These are phyloP conservation scores for Erythrobasidium hasegawianum DNA, from an alignment of 1,284 basidiomycete species.

Conservation along the genomic window DNA sequence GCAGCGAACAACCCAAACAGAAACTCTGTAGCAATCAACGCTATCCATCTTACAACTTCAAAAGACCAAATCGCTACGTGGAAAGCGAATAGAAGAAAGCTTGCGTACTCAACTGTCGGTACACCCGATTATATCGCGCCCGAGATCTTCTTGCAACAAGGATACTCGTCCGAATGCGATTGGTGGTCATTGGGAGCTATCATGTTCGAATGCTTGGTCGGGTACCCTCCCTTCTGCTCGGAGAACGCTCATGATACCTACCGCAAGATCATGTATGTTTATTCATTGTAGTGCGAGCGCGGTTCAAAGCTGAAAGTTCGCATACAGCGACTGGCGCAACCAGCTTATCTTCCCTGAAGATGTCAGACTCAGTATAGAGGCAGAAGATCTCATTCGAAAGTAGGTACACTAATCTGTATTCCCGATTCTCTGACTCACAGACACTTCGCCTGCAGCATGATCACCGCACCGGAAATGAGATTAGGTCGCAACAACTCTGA, in stretches of 20 bases:
- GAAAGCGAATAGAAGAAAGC: constrained; percentile 96
- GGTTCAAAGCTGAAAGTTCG: no score
- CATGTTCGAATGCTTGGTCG: constrained; percentile 97
- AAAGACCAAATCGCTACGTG: constrained; percentile 94
- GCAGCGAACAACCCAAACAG: constrained; percentile 50
- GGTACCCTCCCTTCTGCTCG: constrained; percentile 85
- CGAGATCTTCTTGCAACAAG: constrained; percentile 95
- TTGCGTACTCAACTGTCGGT: constrained; percentile 97
- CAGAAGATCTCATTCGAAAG: constrained; percentile 84
- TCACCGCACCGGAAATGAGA: constrained; percentile 76
- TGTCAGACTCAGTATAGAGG: constrained; percentile 86
- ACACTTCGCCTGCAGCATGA: constrained; percentile 55
- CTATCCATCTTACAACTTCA: constrained; percentile 86
- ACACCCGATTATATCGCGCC: constrained; percentile 99
- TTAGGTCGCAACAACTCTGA: constrained; percentile 62
- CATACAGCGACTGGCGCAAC: constrained; percentile 74
- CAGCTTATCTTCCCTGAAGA: constrained; percentile 94
- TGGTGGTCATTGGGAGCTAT: constrained; percentile 64
- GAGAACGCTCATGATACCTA: constrained; percentile 98
- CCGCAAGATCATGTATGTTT: constrained; percentile 83
- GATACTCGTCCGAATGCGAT: constrained; percentile 81
- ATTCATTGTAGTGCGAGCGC: no score
- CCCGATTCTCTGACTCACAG: no score
- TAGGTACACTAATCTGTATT: no score
- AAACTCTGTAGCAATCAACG: constrained; percentile 92